A percentile compares a stretch with the other conserved stretches of the same genome.
Conservation (phyloP, 2,329 filamentous ascomycete species). For the Colletotrichum filicis region DNA sequence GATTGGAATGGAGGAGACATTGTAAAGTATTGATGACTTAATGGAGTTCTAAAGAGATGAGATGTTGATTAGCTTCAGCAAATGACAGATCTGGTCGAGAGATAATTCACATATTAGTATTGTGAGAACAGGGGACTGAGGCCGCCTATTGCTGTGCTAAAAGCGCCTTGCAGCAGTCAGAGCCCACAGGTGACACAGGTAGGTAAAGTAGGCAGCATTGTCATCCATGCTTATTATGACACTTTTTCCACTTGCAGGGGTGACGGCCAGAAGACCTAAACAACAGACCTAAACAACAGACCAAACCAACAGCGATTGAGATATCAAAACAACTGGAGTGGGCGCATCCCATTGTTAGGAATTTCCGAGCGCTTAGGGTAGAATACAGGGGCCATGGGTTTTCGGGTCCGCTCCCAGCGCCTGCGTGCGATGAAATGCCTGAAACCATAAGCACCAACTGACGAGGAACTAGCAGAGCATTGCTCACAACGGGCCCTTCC, state of each 20-base stretch:
- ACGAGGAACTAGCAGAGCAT: no score
- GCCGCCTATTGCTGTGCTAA: background rate
- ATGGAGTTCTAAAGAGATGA: background rate
- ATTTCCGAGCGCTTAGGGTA: background rate
- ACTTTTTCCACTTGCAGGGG: background rate
- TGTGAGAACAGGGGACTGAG: background rate
- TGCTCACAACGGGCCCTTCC: no score
- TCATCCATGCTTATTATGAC: background rate
- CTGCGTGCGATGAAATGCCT: background rate
- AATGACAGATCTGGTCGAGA: background rate
- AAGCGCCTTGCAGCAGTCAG: background rate
- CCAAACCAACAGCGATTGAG: background rate
- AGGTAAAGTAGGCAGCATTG: no score
- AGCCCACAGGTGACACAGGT: background rate
- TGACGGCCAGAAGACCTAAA: background rate
- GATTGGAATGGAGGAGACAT: background rate
- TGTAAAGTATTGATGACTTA: background rate
- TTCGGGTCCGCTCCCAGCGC: background rate
- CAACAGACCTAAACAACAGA: background rate
- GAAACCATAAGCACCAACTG: background rate
- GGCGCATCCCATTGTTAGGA: background rate
- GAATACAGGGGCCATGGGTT: background rate
- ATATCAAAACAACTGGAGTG: background rate
- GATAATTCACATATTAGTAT: background rate
- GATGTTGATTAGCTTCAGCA: background rate